Conservation (phyloP, 257 asterid genomes). For the Echites panduratus region DNA sequence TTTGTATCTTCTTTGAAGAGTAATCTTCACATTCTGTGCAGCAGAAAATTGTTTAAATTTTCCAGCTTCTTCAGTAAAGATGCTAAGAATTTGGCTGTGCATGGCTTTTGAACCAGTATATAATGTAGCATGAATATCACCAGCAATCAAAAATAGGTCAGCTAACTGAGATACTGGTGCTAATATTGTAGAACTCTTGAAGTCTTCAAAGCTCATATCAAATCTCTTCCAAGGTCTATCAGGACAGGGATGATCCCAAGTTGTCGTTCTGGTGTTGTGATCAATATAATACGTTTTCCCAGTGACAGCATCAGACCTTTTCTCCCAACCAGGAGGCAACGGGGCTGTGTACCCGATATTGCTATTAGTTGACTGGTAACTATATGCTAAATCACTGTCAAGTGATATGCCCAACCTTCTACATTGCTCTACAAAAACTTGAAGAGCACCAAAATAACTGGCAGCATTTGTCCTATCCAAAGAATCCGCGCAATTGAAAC, state of each 20-base stretch:
- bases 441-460: slow-evolving; percentile 97
- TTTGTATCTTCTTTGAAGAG: slow-evolving; percentile 93
- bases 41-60: slow-evolving; percentile 97
- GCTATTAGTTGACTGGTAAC: slow-evolving; percentile 60
- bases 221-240: slow-evolving; percentile 99
- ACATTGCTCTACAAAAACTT: slow-evolving; percentile 92
- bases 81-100: slow-evolving; percentile 99
- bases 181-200: slow-evolving; percentile 89
- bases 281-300: slow-evolving; percentile 91
- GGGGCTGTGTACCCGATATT: slow-evolving; percentile 83
- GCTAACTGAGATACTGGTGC: slow-evolving; percentile 83
- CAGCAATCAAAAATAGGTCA: slow-evolving; percentile 82
- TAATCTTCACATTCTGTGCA: slow-evolving; percentile 94
- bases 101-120: slow-evolving; percentile 98
- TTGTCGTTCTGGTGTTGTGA: slow-evolving; percentile 94
- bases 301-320: slow-evolving; percentile 87
- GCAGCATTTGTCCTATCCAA: slow-evolving; percentile 99
- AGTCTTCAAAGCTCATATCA: slow-evolving; percentile 96
- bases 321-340: slow-evolving; percentile 99
- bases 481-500: slow-evolving; percentile 97
- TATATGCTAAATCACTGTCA: slow-evolving; percentile 80
- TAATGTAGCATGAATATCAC: slow-evolving; percentile 92
- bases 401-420: slow-evolving; percentile 95
- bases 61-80: slow-evolving; percentile 88
- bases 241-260: slow-evolving; percentile 99